Evolutionary conservation across 441 rosid species (phyloP).

Genomic region (Adansonia grandidieri): DNA sequence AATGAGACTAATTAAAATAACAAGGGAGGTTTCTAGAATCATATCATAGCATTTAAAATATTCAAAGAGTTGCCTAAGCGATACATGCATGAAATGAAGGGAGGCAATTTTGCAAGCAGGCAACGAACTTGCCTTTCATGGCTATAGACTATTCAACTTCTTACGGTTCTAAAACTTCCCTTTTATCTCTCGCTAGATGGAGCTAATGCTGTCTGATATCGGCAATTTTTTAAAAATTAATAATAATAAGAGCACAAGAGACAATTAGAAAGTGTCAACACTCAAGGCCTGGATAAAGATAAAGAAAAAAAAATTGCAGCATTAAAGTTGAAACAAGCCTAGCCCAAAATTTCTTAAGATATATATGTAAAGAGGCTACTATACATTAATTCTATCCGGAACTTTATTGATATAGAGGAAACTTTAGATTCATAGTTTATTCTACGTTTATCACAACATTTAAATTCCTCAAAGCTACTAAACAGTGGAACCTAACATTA

Average conservation of each 20-base stretch:
- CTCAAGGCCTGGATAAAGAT: background rate
- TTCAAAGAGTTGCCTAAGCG: conserved; percentile 14
- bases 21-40: background rate
- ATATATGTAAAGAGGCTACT: background rate
- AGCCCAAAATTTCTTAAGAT: background rate
- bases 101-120: background rate
- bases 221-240: background rate
- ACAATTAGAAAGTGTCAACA: background rate
- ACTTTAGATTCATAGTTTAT: background rate
- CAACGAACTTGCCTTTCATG: conserved; percentile 6
- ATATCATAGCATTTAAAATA: conserved; percentile 5
- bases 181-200: background rate
- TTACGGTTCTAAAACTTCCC: conserved; percentile 1
- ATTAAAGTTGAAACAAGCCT: background rate
- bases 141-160: background rate
- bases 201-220: conserved; percentile 4
- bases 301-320: background rate
- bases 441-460: background rate
- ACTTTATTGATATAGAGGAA: background rate
- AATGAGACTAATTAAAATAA: background rate
- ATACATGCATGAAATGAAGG: background rate
- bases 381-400: background rate
- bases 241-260: background rate
- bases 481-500: background rate
- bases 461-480: conserved; percentile 5